Evolutionary conservation across 306 rosid genomes (phyloP).

Genomic region (Pterocarpus santalinus): DNA sequence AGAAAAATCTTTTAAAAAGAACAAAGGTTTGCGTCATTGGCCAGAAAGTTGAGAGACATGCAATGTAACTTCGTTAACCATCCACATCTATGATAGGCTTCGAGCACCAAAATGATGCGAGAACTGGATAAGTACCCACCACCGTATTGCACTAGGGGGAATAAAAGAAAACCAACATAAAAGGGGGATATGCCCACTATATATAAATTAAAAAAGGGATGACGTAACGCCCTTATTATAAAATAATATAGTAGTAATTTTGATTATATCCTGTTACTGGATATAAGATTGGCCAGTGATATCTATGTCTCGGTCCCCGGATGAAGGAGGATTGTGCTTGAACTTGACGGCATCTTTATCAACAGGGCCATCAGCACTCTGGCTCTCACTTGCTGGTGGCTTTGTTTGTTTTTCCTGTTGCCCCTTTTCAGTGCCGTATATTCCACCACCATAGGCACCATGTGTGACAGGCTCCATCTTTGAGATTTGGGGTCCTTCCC

Average conservation of each 20-base stretch:
- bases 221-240: not conserved
- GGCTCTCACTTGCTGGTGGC: slow-evolving; percentile 67
- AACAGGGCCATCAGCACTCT: slow-evolving; percentile 73
- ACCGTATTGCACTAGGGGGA: too few relatives aligned
- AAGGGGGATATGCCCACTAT: too few relatives aligned
- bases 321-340: slow-evolving; percentile 57
- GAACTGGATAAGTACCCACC: too few relatives aligned
- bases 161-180: too few relatives aligned
- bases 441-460: slow-evolving; percentile 80
- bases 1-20: too few relatives aligned
- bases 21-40: too few relatives aligned
- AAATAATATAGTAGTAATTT: too few relatives aligned
- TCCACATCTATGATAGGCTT: too few relatives aligned
- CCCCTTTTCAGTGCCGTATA: slow-evolving; percentile 64
- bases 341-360: slow-evolving; percentile 50
- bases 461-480: slow-evolving; percentile 67
- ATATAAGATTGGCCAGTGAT: slow-evolving; percentile 80
- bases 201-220: not conserved
- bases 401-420: slow-evolving; percentile 44
- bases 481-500: slow-evolving; percentile 62
- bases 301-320: slow-evolving; percentile 73
- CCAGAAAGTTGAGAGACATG: too few relatives aligned
- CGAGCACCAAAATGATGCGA: too few relatives aligned
- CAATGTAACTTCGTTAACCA: too few relatives aligned
- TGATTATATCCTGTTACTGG: slow-evolving; percentile 43